Evolutionary conservation across 805 yeast species (phyloP), one percentile per base, ranked within the genome.

Genomic region (Schwanniomyces sp.): DNA sequence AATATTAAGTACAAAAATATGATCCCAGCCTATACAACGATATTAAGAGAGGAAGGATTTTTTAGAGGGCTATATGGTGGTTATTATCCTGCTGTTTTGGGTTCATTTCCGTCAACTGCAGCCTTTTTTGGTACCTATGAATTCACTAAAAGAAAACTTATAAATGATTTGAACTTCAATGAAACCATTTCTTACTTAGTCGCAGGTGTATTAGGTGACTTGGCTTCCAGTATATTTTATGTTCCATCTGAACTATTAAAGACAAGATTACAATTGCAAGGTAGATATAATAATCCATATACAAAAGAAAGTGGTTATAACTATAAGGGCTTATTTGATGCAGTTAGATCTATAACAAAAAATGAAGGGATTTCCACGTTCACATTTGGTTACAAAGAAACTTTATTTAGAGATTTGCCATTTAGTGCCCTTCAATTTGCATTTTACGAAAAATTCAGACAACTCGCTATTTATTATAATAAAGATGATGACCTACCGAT

Each of bases 181-280:
- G 97, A 91, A 51, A 88, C 96, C 0, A 54, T 86, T 9, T 72
- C 96, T 7, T 92, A 89, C 62, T 75, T 94, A 44, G 70, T 82
- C 1, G 91, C 96, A 1, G 99, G 99, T 0, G 83, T 94, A 46
- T 57, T 91, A n/a, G 99, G 98, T 25, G 99, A 94, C 65, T 77
- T 94, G 49, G 91, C 89, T 4, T 86, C 94, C 18, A 86, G 95
- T 56, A 65, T 94, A 6, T 84, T 89, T 30, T 94, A 92, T 58
- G 99, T 94, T 8, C 99, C 99, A 5, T 83, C 91, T 26, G 99
- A 94, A 63, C 98, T 94, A 7, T 68, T 94, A 46, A 94, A 94
- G 64, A 91, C 99, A 7, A 76, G 99, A 57, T 67, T 94, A 39
- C 99, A 94, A 69, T 74, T 94, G 43, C 99, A 94, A 68, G 98